Base-by-base conservation (phyloP, 1,284 basidiomycete genomes). In the Trichosporon ovoides region DNA sequence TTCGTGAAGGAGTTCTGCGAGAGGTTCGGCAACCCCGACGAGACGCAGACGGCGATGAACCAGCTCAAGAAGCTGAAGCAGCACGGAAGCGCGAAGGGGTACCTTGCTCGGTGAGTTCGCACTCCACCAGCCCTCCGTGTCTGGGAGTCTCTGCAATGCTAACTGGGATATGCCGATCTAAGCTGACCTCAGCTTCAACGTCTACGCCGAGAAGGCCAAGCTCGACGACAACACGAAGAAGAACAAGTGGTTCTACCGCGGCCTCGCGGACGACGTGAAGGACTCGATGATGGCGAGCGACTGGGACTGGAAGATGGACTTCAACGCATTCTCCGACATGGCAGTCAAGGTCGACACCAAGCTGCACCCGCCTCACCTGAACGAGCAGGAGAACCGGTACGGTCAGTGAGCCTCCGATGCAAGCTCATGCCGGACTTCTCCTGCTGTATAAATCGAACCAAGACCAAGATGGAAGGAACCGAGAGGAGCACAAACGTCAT, bases 211-310 rank as follows among this genome's bases (percentile, higher is more conserved):
- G 18, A 22, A 55, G 35, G 43, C 34, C 51, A 48, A 54, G 19
- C 37, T 22, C 28, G 55, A 55, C 38, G 57, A 58, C 46, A 33
- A 49, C 12, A 22, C 49, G 13, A 22, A 56, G 38, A 57, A 59
- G 55, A 62, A 59, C 61, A 59, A 59, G 55, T 59, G 57, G 61
- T 62, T 59, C 57, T 62, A 59, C 57, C 55, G 57, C 57, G 61
- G 57, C 24, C 57, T 62, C 55, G 52, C 51, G 38, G 55, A 57
- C 57, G 57, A 62, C 19, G 38, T 62, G 55, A 62, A 62, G 55
- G 61, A 62, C 49, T 10, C 52, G 18, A 55, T 62, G 24, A 55
- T 38, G 37, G 9, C 19, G 35, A 28, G 19, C 19, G 55, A 62
- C 55, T 62, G 61, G 61, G 58, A 59, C 55, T 62, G 61, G 61